Evolutionary conservation across 1,139 yeast species (phyloP), one percentile per base, ranked within the genome.

Genomic region (Taphrina pruni): DNA sequence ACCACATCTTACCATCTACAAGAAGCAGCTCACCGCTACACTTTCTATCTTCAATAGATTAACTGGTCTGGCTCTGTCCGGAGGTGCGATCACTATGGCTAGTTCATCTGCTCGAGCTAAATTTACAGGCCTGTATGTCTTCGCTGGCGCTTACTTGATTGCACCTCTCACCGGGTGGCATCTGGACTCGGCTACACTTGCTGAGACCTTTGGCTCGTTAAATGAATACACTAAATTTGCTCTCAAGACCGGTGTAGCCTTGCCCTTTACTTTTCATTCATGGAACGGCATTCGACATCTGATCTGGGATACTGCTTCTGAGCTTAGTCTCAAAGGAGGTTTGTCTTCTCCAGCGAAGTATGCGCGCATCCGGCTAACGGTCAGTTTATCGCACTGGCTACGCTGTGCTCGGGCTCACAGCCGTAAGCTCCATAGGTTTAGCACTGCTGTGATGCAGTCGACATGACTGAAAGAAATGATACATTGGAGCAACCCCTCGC

Each of bases 381-480:
- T 97, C 96, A 75, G 97, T 95, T 72, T 89, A 89, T 85, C 86
- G 89, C 81, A 92, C 97, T 61, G 98, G 97, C 73, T 91, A 91
- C 80, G 81, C 85, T 66, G 97, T 92, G 39, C 79, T 92, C 73
- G 97, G 87, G 48, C 81, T 86, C 74, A 82, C 96, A 64, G 89
- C 88, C 50, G 66, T 50, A 58, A 45, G 38, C 9, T 35, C 39
- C 21, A 43, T 69, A n/a, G 66, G 32, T 8, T 45, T 60, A 51
- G 43, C 45, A 32, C 35, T 46, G 26, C 21, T 46, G 26, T 60
- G 43, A 50, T 11, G 12, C 6, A 2, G 20, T n/a, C 12, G 17
- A 45, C n/a, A 45, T 39, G 43, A 39, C 43, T 39, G 43, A 9
- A 39, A 39, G 3, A 39, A 39, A 39, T 11, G 11, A 11, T 39